Evolutionary conservation across 2,329 filamentous ascomycete species (phyloP), one percentile per base, ranked within the genome.

Genomic region (Drechslerella dactyloides): DNA sequence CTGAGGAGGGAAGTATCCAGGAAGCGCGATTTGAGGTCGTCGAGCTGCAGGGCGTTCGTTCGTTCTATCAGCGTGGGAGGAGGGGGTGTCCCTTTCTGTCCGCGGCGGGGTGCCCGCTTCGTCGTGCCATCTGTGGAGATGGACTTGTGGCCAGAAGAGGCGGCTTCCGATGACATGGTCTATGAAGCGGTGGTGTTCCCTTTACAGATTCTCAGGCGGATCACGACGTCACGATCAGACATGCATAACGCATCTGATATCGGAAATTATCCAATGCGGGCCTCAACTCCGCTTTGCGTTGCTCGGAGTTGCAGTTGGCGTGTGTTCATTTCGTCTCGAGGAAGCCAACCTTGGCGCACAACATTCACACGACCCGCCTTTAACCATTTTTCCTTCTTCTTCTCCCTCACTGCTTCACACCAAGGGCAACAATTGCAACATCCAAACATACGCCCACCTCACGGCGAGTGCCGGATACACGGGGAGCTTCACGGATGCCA

Each of bases 11-110:
- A 60, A 23, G 55, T 30, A 48, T 72, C 60, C 42, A 72, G 35
- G 21, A 72, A 72, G 19, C 50, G 50, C 15, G 68, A 55, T 44
- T 72, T 72, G 48, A 72, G 60, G 2, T 60, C 68, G 1, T 72
- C 60, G 44, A 72, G 60, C 0, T 54, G 23, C 1, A 72, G 68
- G 1, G 68, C 55, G n/a, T 72, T 72, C 42, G 68, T 72, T 50
- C 55, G 27, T 33, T 60, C 68, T 52, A 72, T 65, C 42, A 72
- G 24, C n/a, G 40, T 57, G 46, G 68, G 60, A 19, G 60, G 56
- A 44, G 40, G 33, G 8, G 60, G 46, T 15, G 59, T 53, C 11
- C 50, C 11, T 11, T 13, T 19, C 2, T 23, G 37, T 11, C 27
- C 51, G 19, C 52, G 55, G 40, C 48, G 60, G 13, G 37, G 37